These are phyloP conservation scores for Kandelia obovata DNA, from an alignment of 345 rosid genomes.

Conservation along the genomic window DNA sequence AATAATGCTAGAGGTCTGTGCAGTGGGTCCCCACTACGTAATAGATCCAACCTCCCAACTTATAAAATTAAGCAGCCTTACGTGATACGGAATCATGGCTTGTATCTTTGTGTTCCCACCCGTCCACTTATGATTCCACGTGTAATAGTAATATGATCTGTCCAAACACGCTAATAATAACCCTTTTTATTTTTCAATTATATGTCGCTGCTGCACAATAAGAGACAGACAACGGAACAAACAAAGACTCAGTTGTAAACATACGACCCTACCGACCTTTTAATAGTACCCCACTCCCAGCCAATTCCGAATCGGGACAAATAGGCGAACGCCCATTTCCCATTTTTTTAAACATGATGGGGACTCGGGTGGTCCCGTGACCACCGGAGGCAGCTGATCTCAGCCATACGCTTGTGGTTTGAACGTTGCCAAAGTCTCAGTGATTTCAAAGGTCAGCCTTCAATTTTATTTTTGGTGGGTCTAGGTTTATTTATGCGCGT, in stretches of 20 bases:
- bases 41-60: slow-evolving; percentile 2
- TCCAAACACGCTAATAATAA: neutral
- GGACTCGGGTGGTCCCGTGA: neutral
- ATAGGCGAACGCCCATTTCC: neutral
- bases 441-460: slow-evolving; percentile 2
- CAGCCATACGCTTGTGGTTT: neutral
- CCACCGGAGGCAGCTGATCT: neutral
- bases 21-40: slow-evolving; percentile 6
- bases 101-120: neutral
- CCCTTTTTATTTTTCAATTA: neutral
- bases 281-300: neutral
- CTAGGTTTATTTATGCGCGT: neutral
- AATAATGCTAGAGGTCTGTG: neutral
- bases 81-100: neutral
- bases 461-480: neutral
- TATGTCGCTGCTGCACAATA: slow-evolving; percentile 20
- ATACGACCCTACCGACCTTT: neutral
- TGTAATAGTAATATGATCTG: slow-evolving; percentile 1
- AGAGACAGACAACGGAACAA: slow-evolving; percentile 16
- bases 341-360: neutral
- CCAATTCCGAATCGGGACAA: neutral
- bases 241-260: neutral
- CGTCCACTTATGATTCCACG: neutral
- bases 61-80: neutral
- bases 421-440: neutral